Percentiles rank a stretch among this genome's conserved stretches.
These are phyloP conservation scores for Talaromyces wortmannii DNA, from an alignment of 495 filamentous ascomycete genomes.

Conservation along the genomic window DNA sequence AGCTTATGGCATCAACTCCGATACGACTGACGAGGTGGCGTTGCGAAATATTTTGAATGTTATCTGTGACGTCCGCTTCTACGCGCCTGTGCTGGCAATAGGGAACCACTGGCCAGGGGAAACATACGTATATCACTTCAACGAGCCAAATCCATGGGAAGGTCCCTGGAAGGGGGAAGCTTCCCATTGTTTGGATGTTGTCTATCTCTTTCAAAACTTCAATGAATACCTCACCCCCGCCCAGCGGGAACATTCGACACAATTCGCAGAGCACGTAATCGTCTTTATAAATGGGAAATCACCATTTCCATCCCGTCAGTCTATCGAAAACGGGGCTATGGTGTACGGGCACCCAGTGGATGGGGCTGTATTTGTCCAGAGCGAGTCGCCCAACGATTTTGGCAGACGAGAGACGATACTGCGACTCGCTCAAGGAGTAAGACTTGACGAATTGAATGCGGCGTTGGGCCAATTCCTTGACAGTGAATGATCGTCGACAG, in stretches of 20 bases:
- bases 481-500: background rate
- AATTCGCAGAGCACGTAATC: background rate
- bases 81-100: slow-evolving; percentile 21
- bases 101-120: background rate
- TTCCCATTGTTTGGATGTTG: background rate
- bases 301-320: background rate
- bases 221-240: slow-evolving; percentile 21
- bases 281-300: background rate
- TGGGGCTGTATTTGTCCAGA: background rate
- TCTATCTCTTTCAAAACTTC: slow-evolving; percentile 24
- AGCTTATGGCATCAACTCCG: slow-evolving; percentile 19
- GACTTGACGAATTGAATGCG: background rate
- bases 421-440: background rate
- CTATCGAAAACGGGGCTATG: background rate
- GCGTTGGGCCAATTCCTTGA: background rate
- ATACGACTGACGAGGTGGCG: slow-evolving; percentile 22
- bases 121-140: background rate
- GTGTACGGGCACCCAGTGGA: background rate
- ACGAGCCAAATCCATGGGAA: slow-evolving; percentile 1
- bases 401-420: background rate
- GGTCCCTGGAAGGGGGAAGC: background rate
- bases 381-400: background rate
- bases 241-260: slow-evolving; percentile 9
- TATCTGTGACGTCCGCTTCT: slow-evolving; percentile 29
- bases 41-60: slow-evolving; percentile 25